Percentiles rank a stretch among this genome's conserved stretches.
Evolutionary conservation across 2,329 filamentous ascomycete species (phyloP).

Genomic region (Sporothrix inflata): DNA sequence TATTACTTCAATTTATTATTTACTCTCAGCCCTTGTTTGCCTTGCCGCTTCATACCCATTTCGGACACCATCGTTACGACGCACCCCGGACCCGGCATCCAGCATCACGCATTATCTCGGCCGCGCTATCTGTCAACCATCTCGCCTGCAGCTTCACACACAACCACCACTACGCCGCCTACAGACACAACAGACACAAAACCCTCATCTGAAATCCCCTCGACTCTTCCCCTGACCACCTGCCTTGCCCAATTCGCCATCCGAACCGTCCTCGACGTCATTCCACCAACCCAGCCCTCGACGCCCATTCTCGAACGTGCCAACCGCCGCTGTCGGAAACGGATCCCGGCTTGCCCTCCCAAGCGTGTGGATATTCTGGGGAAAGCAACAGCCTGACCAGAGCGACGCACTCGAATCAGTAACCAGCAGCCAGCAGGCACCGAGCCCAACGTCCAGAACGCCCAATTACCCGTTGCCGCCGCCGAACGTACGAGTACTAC

Average conservation of each 20-base stretch:
- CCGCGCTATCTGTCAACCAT: constrained; percentile 4
- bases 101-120: neutral
- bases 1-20: neutral
- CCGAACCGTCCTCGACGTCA: constrained; percentile 17
- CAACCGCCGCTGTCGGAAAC: neutral
- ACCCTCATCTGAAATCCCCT: neutral
- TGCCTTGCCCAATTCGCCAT: constrained; percentile 10
- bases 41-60: neutral
- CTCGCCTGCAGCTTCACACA: neutral
- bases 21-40: neutral
- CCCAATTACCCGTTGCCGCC: constrained; percentile 3
- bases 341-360: neutral
- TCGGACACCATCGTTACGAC: neutral
- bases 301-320: neutral
- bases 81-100: neutral
- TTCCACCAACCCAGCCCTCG: neutral
- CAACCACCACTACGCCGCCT: neutral
- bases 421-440: neutral
- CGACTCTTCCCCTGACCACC: neutral
- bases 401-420: neutral
- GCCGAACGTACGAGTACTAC: neutral
- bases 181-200: neutral
- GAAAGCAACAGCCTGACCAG: neutral
- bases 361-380: constrained; percentile 24
- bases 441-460: neutral